Percentiles rank a stretch among this genome's conserved stretches.
phyloP scores from a whole-genome alignment of 495 filamentous ascomycete species.

The Rusavskia elegans region DNA sequence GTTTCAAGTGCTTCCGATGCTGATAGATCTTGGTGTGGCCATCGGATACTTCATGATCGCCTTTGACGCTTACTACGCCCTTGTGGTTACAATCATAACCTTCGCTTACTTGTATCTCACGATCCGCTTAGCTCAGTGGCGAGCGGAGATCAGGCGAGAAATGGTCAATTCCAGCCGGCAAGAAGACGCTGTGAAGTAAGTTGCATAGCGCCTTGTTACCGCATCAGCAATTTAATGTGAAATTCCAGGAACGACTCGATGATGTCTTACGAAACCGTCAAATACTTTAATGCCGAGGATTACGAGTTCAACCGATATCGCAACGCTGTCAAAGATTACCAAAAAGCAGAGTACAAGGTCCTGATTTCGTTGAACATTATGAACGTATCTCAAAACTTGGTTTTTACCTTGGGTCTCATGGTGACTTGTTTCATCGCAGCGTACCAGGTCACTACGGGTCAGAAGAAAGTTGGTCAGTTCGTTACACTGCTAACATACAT shows the following conservation, averaged over 20 bases:
- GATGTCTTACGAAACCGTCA: constrained; percentile 94
- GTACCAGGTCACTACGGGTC: constrained; percentile 65
- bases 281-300: constrained; percentile 94
- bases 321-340: constrained; percentile 62
- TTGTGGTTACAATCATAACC: constrained; percentile 80
- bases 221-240: neutral
- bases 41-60: constrained; percentile 66
- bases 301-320: constrained; percentile 86
- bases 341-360: constrained; percentile 76
- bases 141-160: constrained; percentile 73
- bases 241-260: constrained; percentile 76
- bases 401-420: constrained; percentile 83
- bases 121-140: constrained; percentile 86
- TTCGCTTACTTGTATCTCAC: constrained; percentile 94
- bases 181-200: constrained; percentile 81
- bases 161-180: constrained; percentile 91
- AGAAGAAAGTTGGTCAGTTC: constrained; percentile 61
- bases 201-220: neutral
- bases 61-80: constrained; percentile 83
- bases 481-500: constrained; percentile 76
- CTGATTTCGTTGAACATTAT: constrained; percentile 76
- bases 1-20: constrained; percentile 88
- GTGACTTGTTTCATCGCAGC: constrained; percentile 73
- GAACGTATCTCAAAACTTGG: constrained; percentile 85
- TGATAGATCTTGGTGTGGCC: constrained; percentile 77